Evolutionary conservation across 1,284 basidiomycete genomes (phyloP), one percentile per base, ranked within the genome.

Genomic region (Ustilago nuda): DNA sequence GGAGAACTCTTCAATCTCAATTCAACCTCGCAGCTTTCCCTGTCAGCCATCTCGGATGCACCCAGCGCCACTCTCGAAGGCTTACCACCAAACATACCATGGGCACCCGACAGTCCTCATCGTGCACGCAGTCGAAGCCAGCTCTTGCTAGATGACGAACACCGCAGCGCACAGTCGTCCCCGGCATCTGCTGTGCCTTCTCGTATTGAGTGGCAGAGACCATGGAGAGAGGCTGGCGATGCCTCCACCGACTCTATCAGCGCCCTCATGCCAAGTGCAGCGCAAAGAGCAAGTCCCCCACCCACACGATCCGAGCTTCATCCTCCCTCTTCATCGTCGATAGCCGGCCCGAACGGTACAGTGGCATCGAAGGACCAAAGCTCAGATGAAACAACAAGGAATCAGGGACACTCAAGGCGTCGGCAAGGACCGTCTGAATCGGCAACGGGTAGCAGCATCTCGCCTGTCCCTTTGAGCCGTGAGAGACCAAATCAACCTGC

Each of bases 31-130:
- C 74, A 76, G 39, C 54, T 71, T 7, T 76, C 74, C 9, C 41
- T 76, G 2, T 76, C 74, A 4, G 74, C 27, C 37, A 72, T 76
- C 36, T 76, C 74, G 66, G 74, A 76, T 46, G 69, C 68, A 30
- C 73, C 73, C 30, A 76, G 73, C 39, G 73, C 73, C 1, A 72
- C 65, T 2, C 61, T 64, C 6, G 73, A 76, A 0, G 73, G 73
- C 17, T 41, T 76, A 12, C 65, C 73, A 12, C 73, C 73, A 23
- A 63, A 58, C 30, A 35, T 70, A n/a, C 67, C 66, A 2, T 70
- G 72, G 72, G 67, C 58, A 19, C 62, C 67, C 0, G 64, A 57
- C 5, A 75, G 72, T 35, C 72, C 72, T 5, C 64, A 66, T 36
- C 41, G 60, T 3, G 41, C 54, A 19, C 67, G 64, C 30, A 75